Conservation (phyloP, 2,329 filamentous ascomycete species). For the Graphilbum ipis-grandicollis region DNA sequence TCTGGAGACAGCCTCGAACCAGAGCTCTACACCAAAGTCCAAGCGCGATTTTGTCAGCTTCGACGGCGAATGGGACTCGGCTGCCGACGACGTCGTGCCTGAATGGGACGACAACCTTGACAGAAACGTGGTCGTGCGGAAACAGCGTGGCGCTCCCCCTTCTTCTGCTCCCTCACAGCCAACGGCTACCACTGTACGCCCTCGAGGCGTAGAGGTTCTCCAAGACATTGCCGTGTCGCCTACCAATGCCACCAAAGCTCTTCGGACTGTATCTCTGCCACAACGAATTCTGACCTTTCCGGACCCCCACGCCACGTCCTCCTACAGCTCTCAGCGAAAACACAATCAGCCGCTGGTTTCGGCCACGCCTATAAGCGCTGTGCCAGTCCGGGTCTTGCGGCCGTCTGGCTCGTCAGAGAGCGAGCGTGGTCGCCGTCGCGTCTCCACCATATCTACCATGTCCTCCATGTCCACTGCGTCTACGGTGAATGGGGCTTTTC, state of each 20-base stretch:
- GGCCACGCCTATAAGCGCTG: constrained; percentile 4
- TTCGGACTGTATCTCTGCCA: constrained; percentile 28
- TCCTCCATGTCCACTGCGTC: constrained; percentile 37
- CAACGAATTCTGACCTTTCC: constrained; percentile 22
- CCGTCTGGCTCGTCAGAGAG: constrained; percentile 21
- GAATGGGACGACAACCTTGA: constrained; percentile 38
- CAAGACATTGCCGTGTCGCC: constrained; percentile 30
- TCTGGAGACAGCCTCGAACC: constrained; percentile 22
- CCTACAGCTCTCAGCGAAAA: constrained; percentile 1
- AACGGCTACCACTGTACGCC: constrained; percentile 8
- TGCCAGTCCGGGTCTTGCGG: constrained; percentile 1
- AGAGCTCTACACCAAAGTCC: constrained; percentile 23
- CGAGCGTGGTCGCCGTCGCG: constrained; percentile 27
- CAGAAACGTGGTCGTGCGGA: constrained; percentile 36
- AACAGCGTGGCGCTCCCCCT: constrained; percentile 17
- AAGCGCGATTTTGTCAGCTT: constrained; percentile 33
- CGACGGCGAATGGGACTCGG: constrained; percentile 39
- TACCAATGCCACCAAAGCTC: constrained; percentile 32
- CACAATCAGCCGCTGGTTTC: neutral
- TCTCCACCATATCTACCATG: constrained; percentile 34
- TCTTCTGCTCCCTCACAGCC: neutral
- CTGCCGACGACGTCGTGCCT: constrained; percentile 26
- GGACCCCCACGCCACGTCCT: constrained; percentile 16
- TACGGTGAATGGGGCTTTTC: constrained; percentile 39
- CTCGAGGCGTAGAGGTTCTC: constrained; percentile 24